Evolutionary conservation across 1,139 yeast species (phyloP), one percentile per base, ranked within the genome.

Genomic region (Hemisphaericaspora xylofermentans): DNA sequence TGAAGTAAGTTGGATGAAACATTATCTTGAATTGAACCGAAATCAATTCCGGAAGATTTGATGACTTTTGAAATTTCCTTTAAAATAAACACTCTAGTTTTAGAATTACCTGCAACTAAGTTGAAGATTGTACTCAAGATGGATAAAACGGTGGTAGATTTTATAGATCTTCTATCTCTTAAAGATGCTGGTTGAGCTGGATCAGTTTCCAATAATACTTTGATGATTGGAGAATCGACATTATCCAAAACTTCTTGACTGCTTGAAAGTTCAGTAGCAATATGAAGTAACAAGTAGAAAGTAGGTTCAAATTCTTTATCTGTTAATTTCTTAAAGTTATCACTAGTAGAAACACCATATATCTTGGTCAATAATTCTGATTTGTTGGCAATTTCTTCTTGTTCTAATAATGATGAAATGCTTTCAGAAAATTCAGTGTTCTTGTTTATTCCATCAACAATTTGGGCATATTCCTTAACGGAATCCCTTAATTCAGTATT

Each of bases 281-380:
- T 59, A 53, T 70, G 65, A 36, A 68, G 55, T 45, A 69, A 59
- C 52, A 73, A 64, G 53, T 72, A 69, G 58, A 71, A 67, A 15
- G 75, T 59, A 13, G 77, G 71, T 52, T 71, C 77, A 44, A 71
- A 71, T 46, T 71, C 78, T 49, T 64, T 68, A 49, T 71, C 76
- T 34, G 67, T 58, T 49, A 72, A 64, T 50, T 64, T 61, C 39
- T 59, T 51, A 47, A 72, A 63, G 27, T 48, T 57, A 18, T 58
- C 58, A 19, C 58, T 49, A 14, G 51, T 49, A 17, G 70, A 56
- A 12, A 58, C 57, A 28, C 50, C 56, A 44, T 61, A 55, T 40
- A 72, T 56, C 36, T 53, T 55, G 25, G 56, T 38, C 35, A 61
- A 56, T 49, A 72, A 59, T 33, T 55, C 64, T 19, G 51, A 40